These are phyloP conservation scores for Clavulina sp. DNA, from an alignment of 768 basidiomycete species.

Conservation along the genomic window DNA sequence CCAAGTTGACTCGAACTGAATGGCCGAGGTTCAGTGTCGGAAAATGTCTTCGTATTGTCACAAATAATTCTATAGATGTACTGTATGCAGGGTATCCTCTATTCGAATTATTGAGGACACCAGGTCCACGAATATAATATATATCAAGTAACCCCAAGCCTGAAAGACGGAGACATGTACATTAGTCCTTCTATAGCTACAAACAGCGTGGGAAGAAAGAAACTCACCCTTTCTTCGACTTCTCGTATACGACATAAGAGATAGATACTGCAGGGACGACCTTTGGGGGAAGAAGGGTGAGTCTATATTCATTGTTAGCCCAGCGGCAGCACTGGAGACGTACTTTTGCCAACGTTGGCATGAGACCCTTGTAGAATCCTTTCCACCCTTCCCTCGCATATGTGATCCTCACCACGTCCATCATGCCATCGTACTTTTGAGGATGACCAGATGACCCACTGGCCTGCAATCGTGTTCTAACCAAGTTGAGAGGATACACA, in stretches of 20 bases:
- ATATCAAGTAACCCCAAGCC: slow-evolving; percentile 6
- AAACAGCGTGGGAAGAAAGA: not conserved
- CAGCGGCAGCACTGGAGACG: slow-evolving; percentile 7
- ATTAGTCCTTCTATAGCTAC: not conserved
- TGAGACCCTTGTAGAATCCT: slow-evolving; percentile 84
- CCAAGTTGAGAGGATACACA: slow-evolving; percentile 83
- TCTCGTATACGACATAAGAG: slow-evolving; percentile 88
- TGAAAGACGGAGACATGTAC: not conserved
- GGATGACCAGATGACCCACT: slow-evolving; percentile 94
- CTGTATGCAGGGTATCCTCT: no score
- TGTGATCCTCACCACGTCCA: slow-evolving; percentile 69
- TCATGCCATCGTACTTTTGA: slow-evolving; percentile 70
- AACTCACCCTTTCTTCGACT: slow-evolving; percentile 50
- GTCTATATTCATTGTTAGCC: slow-evolving; percentile 1
- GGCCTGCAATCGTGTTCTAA: slow-evolving; percentile 88
- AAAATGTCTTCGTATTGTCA: no score
- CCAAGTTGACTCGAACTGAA: no score
- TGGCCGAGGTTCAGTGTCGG: no score
- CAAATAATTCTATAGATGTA: no score
- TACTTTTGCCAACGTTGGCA: slow-evolving; percentile 87
- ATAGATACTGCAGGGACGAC: slow-evolving; percentile 95
- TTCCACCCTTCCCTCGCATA: slow-evolving; percentile 77
- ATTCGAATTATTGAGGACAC: no score
- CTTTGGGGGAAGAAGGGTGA: slow-evolving; percentile 22
- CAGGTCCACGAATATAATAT: no score